Conservation (phyloP, 306 rosid species). For the Fagus sylvatica region DNA sequence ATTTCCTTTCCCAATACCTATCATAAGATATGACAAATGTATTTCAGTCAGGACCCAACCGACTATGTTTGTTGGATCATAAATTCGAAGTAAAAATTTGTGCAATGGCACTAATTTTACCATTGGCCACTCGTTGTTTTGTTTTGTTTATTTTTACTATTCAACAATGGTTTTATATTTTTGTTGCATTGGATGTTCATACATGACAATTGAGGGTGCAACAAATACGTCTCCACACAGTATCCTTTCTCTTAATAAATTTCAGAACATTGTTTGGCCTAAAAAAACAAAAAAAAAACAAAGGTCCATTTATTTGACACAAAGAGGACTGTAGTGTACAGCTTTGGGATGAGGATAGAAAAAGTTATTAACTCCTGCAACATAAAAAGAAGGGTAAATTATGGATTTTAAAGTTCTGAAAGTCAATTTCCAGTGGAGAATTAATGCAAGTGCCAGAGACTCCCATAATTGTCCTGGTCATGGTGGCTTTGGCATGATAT, state of each 20-base stretch:
- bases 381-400: neutral
- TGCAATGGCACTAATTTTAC: neutral
- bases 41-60: constrained; percentile 3
- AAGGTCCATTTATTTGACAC: neutral
- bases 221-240: neutral
- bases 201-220: neutral
- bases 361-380: neutral
- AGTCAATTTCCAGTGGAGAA: constrained; percentile 5
- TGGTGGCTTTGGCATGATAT: neutral
- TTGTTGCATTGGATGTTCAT: neutral
- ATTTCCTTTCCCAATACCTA: constrained; percentile 2
- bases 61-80: constrained; percentile 15
- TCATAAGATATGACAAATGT: neutral
- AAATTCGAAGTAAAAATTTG: neutral
- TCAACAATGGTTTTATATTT: neutral
- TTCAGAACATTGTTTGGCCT: no score
- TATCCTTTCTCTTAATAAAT: no score
- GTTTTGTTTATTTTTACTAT: neutral
- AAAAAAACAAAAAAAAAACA: neutral
- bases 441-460: constrained; percentile 22
- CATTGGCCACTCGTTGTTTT: neutral
- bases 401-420: neutral
- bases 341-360: neutral
- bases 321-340: neutral
- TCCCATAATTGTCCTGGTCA: neutral